phyloP scores from a whole-genome alignment of 768 basidiomycete species.

The Saitozyma sp. region DNA sequence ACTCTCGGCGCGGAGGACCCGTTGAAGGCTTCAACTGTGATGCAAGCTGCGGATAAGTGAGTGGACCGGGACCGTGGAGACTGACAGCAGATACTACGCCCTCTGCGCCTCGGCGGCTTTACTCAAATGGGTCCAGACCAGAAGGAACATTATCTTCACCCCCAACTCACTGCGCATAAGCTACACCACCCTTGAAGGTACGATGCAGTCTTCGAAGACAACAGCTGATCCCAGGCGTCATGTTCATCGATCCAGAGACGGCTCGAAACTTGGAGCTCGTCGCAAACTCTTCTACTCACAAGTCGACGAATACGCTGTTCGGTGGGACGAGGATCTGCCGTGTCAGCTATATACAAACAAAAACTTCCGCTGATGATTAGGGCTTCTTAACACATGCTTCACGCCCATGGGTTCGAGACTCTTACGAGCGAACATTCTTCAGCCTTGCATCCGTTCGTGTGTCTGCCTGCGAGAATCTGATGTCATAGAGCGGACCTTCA shows the following conservation, averaged over 20 bases:
- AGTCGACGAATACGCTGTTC: conserved; percentile 72
- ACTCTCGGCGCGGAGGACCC: too few species aligned
- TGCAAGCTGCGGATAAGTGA: too few species aligned
- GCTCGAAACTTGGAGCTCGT: conserved; percentile 87
- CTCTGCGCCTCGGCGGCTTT: conserved; percentile 81
- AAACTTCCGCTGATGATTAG: conserved; percentile 22
- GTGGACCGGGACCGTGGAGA: conserved; percentile 12
- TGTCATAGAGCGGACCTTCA: neutral
- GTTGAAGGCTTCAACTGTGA: too few species aligned
- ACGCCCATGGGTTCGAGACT: conserved; percentile 88
- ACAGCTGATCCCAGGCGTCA: conserved; percentile 62
- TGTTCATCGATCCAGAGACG: conserved; percentile 91
- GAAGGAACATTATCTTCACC: conserved; percentile 70
- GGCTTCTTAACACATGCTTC: conserved; percentile 67
- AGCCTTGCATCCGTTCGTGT: conserved; percentile 69
- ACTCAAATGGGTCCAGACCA: conserved; percentile 77
- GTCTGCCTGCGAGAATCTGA: neutral
- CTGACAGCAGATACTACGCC: conserved; percentile 72
- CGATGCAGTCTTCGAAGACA: conserved; percentile 4
- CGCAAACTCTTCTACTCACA: conserved; percentile 63
- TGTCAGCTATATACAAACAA: neutral
- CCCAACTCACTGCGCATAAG: conserved; percentile 43
- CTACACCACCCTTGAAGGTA: conserved; percentile 70
- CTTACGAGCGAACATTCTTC: conserved; percentile 74
- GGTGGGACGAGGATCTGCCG: conserved; percentile 57